phyloP scores from a whole-genome alignment of 106 monocot genomes.

The Dendrobium catenatum region DNA sequence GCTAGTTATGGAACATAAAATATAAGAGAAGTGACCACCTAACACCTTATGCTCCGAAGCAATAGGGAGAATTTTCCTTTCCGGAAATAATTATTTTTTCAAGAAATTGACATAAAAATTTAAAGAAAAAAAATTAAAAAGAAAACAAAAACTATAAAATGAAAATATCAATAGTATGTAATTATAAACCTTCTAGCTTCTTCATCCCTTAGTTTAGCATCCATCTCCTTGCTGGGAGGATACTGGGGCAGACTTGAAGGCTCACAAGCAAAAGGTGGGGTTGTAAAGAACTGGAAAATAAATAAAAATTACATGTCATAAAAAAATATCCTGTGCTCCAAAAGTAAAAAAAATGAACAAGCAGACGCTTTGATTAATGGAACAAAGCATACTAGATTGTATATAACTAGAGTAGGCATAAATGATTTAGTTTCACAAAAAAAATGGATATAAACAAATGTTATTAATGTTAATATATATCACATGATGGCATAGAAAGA shows the following conservation, averaged over 20 bases:
- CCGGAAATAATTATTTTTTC: too few relatives aligned
- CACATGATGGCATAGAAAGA: not conserved
- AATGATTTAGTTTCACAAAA: not conserved
- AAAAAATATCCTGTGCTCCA: not conserved
- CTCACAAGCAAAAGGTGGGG: slow-evolving; percentile 56
- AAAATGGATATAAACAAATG: not conserved
- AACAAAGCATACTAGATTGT: not conserved
- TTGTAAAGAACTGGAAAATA: slow-evolving; percentile 42
- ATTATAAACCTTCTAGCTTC: slow-evolving; percentile 53
- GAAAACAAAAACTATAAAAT: not conserved
- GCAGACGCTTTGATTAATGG: not conserved
- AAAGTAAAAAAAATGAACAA: not conserved
- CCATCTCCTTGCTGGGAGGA: slow-evolving; percentile 47
- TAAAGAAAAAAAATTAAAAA: not conserved
- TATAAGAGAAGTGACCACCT: not conserved
- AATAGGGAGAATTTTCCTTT: not conserved
- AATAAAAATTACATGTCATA: not conserved
- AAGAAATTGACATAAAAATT: not conserved
- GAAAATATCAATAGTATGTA: slow-evolving; percentile 5
- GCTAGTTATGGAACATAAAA: not conserved
- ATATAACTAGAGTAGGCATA: not conserved
- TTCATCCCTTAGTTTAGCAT: slow-evolving; percentile 62
- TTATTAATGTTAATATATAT: not conserved
- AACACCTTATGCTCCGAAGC: not conserved
- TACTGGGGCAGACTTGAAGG: slow-evolving; percentile 66